Base-by-base conservation (phyloP, 176 grass and related monocot genomes). In the Aegilops sharonensis region DNA sequence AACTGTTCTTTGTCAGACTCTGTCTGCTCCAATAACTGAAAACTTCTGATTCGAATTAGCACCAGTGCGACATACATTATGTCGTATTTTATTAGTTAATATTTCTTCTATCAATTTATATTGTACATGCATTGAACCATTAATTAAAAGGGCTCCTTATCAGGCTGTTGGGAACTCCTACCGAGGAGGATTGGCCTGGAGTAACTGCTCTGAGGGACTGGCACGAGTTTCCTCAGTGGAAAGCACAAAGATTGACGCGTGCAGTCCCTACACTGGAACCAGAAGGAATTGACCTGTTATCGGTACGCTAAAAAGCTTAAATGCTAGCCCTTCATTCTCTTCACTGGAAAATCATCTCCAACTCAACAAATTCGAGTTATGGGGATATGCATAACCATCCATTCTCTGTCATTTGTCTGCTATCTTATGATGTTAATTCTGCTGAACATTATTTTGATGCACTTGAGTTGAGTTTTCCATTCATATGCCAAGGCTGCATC, bases 141-240 rank as follows among this genome's bases (percentile, higher is more conserved):
- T 88, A 5, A 78, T 69, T 20, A 36, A 80, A 21, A 67, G 24
- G 42, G 56, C 36, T 84, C 64, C 23, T 75, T 1, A 48, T 37
- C 77, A 99, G 97, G 92, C 85, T 99, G 84, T 18, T 99, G 77
- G 97, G 94, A 47, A 99, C 97, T 83, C 97, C 97, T 61, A 85
- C 60, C 50, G 97, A 99, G 67, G 87, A 99, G 34, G 34, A 91
- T 9, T 99, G 97, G 97, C 94, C 94, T 89, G 92, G 94, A 91
- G 90, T 96, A 52, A 92, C 64, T 78, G 63, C 21, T 27, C 79
- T 99, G 67, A 92, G 88, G 48, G 97, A 99, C 30, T 99, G 97
- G 97, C 97, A 99, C 37, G 90, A 87, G 48, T 99, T 88, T 89
- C 97, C 97, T 21, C 88, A 88, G 60, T 98, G 94, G 94, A 92